These are phyloP conservation scores for Candida tallmaniae DNA, from an alignment of 805 yeast genomes.

Conservation along the genomic window DNA sequence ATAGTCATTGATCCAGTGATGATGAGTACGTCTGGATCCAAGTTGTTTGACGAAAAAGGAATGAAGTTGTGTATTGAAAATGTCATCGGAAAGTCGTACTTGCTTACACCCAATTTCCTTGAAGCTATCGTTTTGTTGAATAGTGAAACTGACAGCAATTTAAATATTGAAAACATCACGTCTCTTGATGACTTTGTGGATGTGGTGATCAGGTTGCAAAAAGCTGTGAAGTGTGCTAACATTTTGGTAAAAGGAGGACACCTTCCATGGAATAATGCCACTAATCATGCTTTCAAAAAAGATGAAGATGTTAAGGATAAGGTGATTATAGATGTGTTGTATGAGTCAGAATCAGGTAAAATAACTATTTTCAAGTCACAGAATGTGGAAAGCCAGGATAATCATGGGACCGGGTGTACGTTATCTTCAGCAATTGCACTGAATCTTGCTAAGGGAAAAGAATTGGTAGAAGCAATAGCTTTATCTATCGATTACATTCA, in stretches of 20 bases:
- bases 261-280: slow-evolving; percentile 36
- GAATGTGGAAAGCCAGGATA: slow-evolving; percentile 44
- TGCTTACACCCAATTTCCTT: slow-evolving; percentile 71
- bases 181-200: slow-evolving; percentile 28
- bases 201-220: slow-evolving; percentile 19
- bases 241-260: slow-evolving; percentile 84
- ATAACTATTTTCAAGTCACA: slow-evolving; percentile 45
- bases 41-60: slow-evolving; percentile 46
- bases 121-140: slow-evolving; percentile 52
- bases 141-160: slow-evolving; percentile 18
- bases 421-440: slow-evolving; percentile 78
- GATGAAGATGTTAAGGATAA: slow-evolving; percentile 13
- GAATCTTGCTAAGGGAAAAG: slow-evolving; percentile 54
- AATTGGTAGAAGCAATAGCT: slow-evolving; percentile 46
- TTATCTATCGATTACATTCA: slow-evolving; percentile 64
- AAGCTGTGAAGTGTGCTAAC: slow-evolving; percentile 38
- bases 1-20: slow-evolving; percentile 80
- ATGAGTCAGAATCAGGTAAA: slow-evolving; percentile 33
- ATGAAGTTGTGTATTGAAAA: slow-evolving; percentile 38
- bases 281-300: slow-evolving; percentile 11
- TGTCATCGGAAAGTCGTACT: slow-evolving; percentile 48
- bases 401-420: slow-evolving; percentile 93
- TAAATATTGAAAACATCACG: not conserved
- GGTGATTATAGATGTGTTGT: slow-evolving; percentile 51
- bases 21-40: slow-evolving; percentile 74